Evolutionary conservation across 73 alveolate species (phyloP).

Genomic region (Stentor roeselii): DNA sequence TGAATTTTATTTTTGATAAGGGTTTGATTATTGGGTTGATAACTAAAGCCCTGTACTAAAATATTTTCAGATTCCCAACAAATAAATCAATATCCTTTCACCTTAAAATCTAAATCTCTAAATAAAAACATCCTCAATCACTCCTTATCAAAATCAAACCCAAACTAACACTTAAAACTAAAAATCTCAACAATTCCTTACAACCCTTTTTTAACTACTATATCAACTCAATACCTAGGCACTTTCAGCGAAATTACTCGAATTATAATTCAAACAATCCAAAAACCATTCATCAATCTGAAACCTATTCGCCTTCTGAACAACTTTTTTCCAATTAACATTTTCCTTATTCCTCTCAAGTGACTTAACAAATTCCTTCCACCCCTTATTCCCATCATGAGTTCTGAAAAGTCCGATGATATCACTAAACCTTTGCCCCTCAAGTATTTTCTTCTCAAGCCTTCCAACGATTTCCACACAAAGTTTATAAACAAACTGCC

Average conservation of each 20-base stretch:
- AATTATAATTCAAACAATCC: not conserved
- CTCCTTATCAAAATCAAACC: not conserved
- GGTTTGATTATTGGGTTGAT: too few species aligned
- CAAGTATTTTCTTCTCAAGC: not conserved
- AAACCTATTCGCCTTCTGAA: not conserved
- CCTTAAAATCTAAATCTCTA: not conserved
- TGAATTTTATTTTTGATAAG: too few species aligned
- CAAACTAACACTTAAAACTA: not conserved
- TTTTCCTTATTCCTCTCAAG: not conserved
- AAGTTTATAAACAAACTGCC: not conserved
- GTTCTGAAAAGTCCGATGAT: not conserved
- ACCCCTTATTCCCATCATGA: not conserved
- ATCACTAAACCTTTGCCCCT: not conserved
- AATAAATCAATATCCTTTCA: not conserved
- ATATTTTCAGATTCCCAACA: not conserved
- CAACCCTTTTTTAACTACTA: not conserved
- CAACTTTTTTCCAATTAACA: not conserved
- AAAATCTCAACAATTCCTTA: too few species aligned
- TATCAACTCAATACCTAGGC: not conserved
- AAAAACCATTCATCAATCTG: not conserved
- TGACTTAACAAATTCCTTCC: not conserved
- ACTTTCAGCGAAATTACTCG: not conserved
- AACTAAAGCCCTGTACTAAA: too few species aligned
- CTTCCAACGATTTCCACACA: not conserved
- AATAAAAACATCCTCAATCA: not conserved